Percentiles rank a stretch among this genome's conserved stretches.
phyloP scores from a whole-genome alignment of 345 rosid species.

The Ceriops tagal region DNA sequence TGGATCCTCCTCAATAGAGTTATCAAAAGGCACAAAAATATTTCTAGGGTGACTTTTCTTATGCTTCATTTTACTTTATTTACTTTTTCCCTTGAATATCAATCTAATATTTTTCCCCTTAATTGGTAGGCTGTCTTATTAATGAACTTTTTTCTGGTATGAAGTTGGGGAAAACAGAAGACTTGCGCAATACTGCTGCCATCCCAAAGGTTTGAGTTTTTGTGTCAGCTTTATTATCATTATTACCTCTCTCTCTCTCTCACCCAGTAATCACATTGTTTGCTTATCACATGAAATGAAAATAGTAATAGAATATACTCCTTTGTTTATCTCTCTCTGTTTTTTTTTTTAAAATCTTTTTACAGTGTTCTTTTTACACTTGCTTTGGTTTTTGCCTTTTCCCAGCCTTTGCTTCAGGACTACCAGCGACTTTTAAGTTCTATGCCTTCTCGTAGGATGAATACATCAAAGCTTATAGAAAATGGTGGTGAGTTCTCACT shows the following conservation, averaged over 20 bases:
- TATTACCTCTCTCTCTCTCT: not conserved
- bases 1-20: too few relatives aligned
- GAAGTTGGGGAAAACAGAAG: conserved; percentile 90
- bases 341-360: not conserved
- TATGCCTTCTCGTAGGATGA: conserved; percentile 96
- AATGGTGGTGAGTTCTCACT: conserved; percentile 66
- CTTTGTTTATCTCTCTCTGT: not conserved
- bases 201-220: conserved; percentile 73
- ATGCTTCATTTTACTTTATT: not conserved
- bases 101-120: conserved; percentile 8
- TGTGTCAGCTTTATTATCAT: too few relatives aligned
- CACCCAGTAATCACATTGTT: not conserved
- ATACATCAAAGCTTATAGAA: conserved; percentile 87
- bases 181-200: conserved; percentile 84
- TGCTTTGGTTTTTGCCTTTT: conserved; percentile 34
- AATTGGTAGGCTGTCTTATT: conserved; percentile 72
- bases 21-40: not conserved
- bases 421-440: conserved; percentile 98
- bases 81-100: not conserved
- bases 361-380: conserved; percentile 30
- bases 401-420: conserved; percentile 99
- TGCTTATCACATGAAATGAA: not conserved
- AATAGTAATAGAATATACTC: not conserved
- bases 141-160: conserved; percentile 85
- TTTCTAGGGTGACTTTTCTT: not conserved